These are phyloP conservation scores for Coemansia sp. DNA, from an alignment of 192 early-diverging fungal genomes.

Conservation along the genomic window DNA sequence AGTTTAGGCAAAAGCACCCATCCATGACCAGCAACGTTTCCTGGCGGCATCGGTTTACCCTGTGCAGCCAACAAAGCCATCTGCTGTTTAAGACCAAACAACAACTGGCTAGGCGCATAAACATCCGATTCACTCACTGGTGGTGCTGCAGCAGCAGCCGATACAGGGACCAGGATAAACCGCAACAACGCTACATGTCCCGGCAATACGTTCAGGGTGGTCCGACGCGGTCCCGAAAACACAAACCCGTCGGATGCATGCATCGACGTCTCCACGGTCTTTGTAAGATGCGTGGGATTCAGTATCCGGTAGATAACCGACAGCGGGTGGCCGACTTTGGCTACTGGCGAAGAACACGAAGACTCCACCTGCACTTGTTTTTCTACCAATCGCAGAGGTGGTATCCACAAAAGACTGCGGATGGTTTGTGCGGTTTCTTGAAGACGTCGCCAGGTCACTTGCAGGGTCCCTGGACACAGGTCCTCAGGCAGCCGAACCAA, in stretches of 20 bases:
- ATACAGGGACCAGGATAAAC: slow-evolving; percentile 32
- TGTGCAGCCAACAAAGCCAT: neutral
- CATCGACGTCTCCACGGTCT: slow-evolving; percentile 29
- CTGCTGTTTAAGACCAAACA: slow-evolving; percentile 9
- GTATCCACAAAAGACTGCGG: slow-evolving; percentile 36
- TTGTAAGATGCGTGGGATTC: slow-evolving; percentile 27
- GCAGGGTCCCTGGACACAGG: slow-evolving; percentile 27
- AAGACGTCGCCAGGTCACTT: slow-evolving; percentile 34
- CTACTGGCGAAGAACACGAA: slow-evolving; percentile 4
- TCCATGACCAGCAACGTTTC: slow-evolving; percentile 27
- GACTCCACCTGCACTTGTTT: slow-evolving; percentile 27
- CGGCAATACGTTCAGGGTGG: slow-evolving; percentile 25
- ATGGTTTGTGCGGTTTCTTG: neutral
- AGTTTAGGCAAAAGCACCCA: slow-evolving; percentile 43
- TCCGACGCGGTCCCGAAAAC: slow-evolving; percentile 39
- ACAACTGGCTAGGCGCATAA: slow-evolving; percentile 8
- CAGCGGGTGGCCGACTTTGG: slow-evolving; percentile 38
- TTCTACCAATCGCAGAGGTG: slow-evolving; percentile 20
- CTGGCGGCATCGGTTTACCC: neutral
- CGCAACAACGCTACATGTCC: slow-evolving; percentile 20
- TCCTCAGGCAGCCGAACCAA: slow-evolving; percentile 25
- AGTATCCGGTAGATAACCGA: slow-evolving; percentile 26
- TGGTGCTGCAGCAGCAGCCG: neutral
- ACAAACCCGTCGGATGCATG: slow-evolving; percentile 47
- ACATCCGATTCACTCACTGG: neutral